These are phyloP conservation scores for Sarocladiaceae sp. DNA, from an alignment of 2,329 filamentous ascomycete genomes.

Conservation along the genomic window DNA sequence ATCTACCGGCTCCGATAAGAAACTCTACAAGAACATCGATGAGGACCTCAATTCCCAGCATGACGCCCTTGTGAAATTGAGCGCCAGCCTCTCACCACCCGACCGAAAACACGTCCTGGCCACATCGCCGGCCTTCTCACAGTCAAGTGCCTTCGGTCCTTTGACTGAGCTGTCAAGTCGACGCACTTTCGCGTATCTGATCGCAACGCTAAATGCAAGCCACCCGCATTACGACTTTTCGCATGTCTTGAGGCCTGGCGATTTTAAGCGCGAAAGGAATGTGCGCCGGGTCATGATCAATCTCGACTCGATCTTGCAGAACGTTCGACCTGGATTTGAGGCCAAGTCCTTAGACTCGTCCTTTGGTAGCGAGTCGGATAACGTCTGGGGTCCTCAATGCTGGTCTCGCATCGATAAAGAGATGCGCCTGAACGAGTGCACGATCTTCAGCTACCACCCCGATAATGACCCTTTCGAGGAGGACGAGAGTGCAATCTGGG, in stretches of 20 bases:
- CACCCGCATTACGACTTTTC: slow-evolving; percentile 94
- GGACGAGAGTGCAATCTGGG: slow-evolving; percentile 91
- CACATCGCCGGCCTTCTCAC: slow-evolving; percentile 63
- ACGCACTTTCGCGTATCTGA: slow-evolving; percentile 90
- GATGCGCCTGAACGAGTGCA: slow-evolving; percentile 86
- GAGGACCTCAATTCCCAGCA: slow-evolving; percentile 86
- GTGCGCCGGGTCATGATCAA: slow-evolving; percentile 77
- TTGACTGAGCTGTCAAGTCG: slow-evolving; percentile 83
- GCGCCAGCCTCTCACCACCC: slow-evolving; percentile 80
- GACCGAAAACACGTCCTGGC: slow-evolving; percentile 64
- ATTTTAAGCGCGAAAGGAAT: slow-evolving; percentile 81
- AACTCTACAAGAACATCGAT: slow-evolving; percentile 93
- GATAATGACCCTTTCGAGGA: slow-evolving; percentile 87
- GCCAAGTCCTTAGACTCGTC: slow-evolving; percentile 35
- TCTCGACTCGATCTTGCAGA: slow-evolving; percentile 81
- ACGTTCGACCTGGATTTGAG: slow-evolving; percentile 63
- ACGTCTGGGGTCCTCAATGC: slow-evolving; percentile 81
- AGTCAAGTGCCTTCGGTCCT: slow-evolving; percentile 86
- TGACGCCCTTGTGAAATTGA: slow-evolving; percentile 77
- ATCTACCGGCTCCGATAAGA: slow-evolving; percentile 91
- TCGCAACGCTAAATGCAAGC: slow-evolving; percentile 91
- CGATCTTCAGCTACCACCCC: slow-evolving; percentile 82
- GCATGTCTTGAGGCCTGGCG: slow-evolving; percentile 77
- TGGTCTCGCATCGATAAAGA: slow-evolving; percentile 92
- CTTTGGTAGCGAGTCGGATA: slow-evolving; percentile 40